phyloP scores from a whole-genome alignment of 805 yeast species.

The Brettanomyces custersianus region DNA sequence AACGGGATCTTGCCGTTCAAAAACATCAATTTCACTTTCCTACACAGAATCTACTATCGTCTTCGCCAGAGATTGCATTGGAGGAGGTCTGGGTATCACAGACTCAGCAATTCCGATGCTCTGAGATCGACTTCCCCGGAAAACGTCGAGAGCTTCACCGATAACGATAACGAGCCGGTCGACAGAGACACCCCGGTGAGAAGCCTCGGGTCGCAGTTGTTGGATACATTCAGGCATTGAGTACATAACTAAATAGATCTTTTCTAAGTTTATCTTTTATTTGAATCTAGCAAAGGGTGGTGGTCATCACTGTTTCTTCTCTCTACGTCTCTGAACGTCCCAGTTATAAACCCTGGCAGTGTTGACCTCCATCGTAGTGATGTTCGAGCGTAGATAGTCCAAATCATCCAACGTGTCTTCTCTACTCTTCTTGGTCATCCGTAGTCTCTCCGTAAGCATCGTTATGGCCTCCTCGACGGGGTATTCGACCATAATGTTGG shows the following conservation, averaged over 20 bases:
- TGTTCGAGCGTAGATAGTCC: conserved; percentile 77
- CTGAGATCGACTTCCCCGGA: conserved; percentile 2
- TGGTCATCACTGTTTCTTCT: no score
- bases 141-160: conserved; percentile 7
- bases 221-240: conserved; percentile 43
- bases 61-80: background rate
- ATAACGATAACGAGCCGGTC: conserved; percentile 22
- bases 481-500: conserved; percentile 94
- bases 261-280: background rate
- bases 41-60: conserved; percentile 11
- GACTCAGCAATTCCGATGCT: background rate
- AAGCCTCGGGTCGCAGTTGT: conserved; percentile 50
- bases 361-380: conserved; percentile 96
- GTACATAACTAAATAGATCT: background rate
- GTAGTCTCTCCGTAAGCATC: conserved; percentile 53
- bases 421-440: conserved; percentile 51
- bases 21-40: conserved; percentile 17
- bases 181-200: conserved; percentile 50
- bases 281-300: no score
- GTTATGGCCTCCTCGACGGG: conserved; percentile 81
- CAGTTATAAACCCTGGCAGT: conserved; percentile 87
- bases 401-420: conserved; percentile 69
- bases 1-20: conserved; percentile 36
- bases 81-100: background rate
- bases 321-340: conserved; percentile 74